Evolutionary conservation across 2,329 filamentous ascomycete species (phyloP), one percentile per base, ranked within the genome.

Genomic region (Alternaria angustiovoidea): DNA sequence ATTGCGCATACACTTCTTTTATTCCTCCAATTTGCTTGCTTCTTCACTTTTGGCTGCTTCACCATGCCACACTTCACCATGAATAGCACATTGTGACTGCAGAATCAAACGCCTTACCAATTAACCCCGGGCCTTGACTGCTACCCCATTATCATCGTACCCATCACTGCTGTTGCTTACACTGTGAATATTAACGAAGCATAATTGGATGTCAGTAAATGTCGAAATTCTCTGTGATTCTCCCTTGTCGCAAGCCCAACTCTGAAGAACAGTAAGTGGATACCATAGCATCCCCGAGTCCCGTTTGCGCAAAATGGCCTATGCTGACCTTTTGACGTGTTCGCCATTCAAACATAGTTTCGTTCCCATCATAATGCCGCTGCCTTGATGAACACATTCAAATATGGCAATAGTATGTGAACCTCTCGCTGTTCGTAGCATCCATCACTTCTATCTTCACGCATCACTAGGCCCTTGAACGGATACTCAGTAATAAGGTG

Each of bases 391-490:
- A 5, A 28, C 20, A 26, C 32, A 42, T 38, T 46, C 36, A 43
- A 53, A 5, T 12, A 22, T 38, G 20, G 36, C 41, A 12, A 36
- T 38, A 14, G 30, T 32, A 20, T 28, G 32, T 64, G 57, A 57
- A 56, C 42, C 20, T n/a, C 14, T 9, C 18, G 32, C 39, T 61
- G 64, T 62, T 70, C 51, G 44, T 52, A 46, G 14, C 44, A 22
- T 20, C 34, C 57, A 58, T 53, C 63, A 61, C 43, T 26, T 42
- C 42, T 34, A 22, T 49, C 62, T 69, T 70, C 68, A 71, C 67
- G 28, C 24, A 57, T 56, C 30, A 8, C 36, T 32, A 46, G 47
- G 7, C 49, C 38, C 22, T 28, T 36, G n/a, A 60, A 56, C 54
- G 30, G 47, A 43, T 3, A 16, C 4, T 38, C 24, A 24, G 18